phyloP scores from a whole-genome alignment of 2,329 filamentous ascomycete genomes.

The Cercospora nicotianae region DNA sequence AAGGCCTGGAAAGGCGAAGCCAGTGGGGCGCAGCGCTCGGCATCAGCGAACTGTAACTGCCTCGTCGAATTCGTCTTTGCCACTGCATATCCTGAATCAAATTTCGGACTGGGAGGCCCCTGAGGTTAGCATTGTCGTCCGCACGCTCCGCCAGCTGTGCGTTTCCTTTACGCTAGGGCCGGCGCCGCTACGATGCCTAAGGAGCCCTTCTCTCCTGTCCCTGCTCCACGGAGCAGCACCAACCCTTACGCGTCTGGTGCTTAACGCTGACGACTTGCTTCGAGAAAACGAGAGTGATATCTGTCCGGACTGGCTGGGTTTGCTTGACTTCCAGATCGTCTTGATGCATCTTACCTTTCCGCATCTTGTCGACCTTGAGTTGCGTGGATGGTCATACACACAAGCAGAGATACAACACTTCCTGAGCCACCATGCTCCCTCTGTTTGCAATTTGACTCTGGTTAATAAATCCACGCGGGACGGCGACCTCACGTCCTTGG shows the following conservation, averaged over 20 bases:
- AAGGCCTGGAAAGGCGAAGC: neutral
- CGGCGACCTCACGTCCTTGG: neutral
- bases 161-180: neutral
- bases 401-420: neutral
- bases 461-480: neutral
- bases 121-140: neutral
- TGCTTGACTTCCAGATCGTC: neutral
- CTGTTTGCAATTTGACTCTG: neutral
- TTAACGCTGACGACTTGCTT: neutral
- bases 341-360: neutral
- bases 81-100: neutral
- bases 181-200: neutral
- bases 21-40: neutral
- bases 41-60: neutral
- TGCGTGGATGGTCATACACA: neutral
- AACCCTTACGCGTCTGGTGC: neutral
- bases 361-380: neutral
- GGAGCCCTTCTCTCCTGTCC: neutral
- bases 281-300: neutral
- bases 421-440: neutral
- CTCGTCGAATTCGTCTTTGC: neutral
- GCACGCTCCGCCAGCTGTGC: neutral
- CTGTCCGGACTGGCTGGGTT: neutral
- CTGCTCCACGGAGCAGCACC: neutral
- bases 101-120: neutral